A percentile compares a stretch with the other conserved stretches of the same genome.
Evolutionary conservation across 2,329 filamentous ascomycete species (phyloP).

Genomic region (Colletotrichum simmondsii): DNA sequence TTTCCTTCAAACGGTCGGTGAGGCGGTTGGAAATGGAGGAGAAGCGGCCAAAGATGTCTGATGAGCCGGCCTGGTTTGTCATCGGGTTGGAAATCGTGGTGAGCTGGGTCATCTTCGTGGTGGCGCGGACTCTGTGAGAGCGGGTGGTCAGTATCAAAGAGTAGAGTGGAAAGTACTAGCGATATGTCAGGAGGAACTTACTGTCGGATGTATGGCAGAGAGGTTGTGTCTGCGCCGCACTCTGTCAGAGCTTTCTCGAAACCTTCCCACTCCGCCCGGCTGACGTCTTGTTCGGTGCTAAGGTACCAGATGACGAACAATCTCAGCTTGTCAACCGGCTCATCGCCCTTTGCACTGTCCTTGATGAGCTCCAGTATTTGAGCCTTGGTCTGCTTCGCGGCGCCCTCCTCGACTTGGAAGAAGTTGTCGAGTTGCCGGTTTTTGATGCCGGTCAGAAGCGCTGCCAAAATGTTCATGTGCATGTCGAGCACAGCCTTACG

Average conservation of each 20-base stretch:
- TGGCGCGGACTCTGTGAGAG: conserved; percentile 78
- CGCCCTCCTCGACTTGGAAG: conserved; percentile 93
- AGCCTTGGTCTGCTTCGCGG: conserved; percentile 89
- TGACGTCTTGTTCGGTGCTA: conserved; percentile 90
- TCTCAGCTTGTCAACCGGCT: conserved; percentile 89
- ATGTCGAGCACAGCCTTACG: conserved; percentile 94
- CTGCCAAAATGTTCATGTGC: conserved; percentile 95
- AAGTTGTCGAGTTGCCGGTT: conserved; percentile 95
- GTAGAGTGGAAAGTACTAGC: too few species aligned
- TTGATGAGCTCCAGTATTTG: conserved; percentile 91
- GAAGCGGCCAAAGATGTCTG: conserved; percentile 92
- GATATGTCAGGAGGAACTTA: conserved; percentile 52
- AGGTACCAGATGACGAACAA: conserved; percentile 98
- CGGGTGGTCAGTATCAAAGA: conserved; percentile 38
- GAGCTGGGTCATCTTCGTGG: conserved; percentile 98
- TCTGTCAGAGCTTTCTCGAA: conserved; percentile 86
- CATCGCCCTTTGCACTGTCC: conserved; percentile 82
- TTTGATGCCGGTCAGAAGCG: conserved; percentile 73
- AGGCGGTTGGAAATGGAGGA: conserved; percentile 91
- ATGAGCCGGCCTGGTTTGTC: conserved; percentile 69
- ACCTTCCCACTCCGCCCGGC: conserved; percentile 81
- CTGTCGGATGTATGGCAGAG: conserved; percentile 88
- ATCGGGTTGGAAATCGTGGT: conserved; percentile 85
- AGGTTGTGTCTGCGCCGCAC: conserved; percentile 80
- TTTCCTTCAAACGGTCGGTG: conserved; percentile 93